These are phyloP conservation scores for Lentinula boryana DNA, from an alignment of 768 basidiomycete species.

Conservation along the genomic window DNA sequence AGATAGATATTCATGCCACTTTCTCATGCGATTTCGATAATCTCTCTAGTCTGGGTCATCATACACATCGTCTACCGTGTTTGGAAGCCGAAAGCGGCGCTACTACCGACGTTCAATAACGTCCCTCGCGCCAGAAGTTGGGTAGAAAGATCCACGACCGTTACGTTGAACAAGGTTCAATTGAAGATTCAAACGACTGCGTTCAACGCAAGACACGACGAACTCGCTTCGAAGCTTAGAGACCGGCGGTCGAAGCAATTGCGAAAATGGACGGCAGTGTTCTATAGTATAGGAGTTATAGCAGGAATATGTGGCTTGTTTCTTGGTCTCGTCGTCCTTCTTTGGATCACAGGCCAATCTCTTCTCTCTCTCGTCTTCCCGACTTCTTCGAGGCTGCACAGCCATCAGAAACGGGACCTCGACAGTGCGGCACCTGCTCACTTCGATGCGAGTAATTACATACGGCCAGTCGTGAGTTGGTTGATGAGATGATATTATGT, in stretches of 20 bases:
- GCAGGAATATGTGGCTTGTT: conserved; percentile 44
- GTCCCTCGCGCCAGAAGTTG: background rate
- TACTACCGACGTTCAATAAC: background rate
- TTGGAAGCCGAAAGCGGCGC: background rate
- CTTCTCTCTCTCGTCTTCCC: conserved; percentile 6
- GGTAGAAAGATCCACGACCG: background rate
- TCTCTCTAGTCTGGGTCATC: background rate
- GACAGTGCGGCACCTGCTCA: background rate
- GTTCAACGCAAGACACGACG: conserved; percentile 46
- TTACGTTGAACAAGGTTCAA: conserved; percentile 21
- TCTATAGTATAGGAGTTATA: conserved; percentile 49
- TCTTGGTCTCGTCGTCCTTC: conserved; percentile 30
- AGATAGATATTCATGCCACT: background rate
- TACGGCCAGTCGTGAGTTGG: background rate
- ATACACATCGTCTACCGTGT: background rate
- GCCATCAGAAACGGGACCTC: conserved; percentile 1
- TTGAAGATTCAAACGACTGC: conserved; percentile 41
- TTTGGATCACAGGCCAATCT: conserved; percentile 23
- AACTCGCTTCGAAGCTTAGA: conserved; percentile 28
- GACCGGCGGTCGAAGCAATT: conserved; percentile 19
- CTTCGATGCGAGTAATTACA: background rate
- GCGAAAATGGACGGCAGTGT: conserved; percentile 19
- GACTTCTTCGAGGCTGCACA: background rate
- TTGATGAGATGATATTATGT: conserved; percentile 1
- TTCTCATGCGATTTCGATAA: background rate